Conservation (phyloP, 129 eudicot genomes). For the Pittosporum tobira region DNA sequence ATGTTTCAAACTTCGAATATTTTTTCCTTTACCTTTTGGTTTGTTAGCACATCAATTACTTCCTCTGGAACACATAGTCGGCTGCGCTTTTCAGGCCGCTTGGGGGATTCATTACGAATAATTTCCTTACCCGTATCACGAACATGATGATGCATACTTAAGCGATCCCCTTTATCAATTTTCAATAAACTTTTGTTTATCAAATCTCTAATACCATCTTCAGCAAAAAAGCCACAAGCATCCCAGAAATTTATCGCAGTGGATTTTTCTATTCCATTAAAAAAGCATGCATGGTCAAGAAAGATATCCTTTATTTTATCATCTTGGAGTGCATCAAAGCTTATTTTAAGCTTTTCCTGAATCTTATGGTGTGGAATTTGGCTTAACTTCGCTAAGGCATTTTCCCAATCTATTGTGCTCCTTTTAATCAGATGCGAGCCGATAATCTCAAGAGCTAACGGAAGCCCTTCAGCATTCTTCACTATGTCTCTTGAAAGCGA, state of each 20-base stretch:
- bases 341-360: conserved; percentile 9
- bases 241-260: too few relatives aligned
- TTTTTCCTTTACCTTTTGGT: background rate
- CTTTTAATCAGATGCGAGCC: too few relatives aligned
- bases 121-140: conserved; percentile 18
- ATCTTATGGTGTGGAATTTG: conserved; percentile 10
- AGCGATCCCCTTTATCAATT: background rate
- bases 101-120: conserved; percentile 10
- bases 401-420: conserved; percentile 13
- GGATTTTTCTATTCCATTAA: conserved; percentile 20
- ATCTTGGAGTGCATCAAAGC: conserved; percentile 11
- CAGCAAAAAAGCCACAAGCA: too few relatives aligned
- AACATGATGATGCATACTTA: conserved; percentile 14
- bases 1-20: background rate
- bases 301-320: conserved; percentile 7
- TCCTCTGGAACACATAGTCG: conserved; percentile 13
- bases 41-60: background rate
- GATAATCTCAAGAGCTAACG: too few relatives aligned
- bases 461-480: conserved; percentile 16
- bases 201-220: too few relatives aligned
- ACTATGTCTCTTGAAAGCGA: conserved; percentile 4
- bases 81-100: conserved; percentile 12
- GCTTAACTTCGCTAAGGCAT: conserved; percentile 1
- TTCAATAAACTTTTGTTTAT: conserved; percentile 12
- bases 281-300: conserved; percentile 17